Conservation (phyloP, 2,329 filamentous ascomycete species). For the Aurifilum marmelostoma region DNA sequence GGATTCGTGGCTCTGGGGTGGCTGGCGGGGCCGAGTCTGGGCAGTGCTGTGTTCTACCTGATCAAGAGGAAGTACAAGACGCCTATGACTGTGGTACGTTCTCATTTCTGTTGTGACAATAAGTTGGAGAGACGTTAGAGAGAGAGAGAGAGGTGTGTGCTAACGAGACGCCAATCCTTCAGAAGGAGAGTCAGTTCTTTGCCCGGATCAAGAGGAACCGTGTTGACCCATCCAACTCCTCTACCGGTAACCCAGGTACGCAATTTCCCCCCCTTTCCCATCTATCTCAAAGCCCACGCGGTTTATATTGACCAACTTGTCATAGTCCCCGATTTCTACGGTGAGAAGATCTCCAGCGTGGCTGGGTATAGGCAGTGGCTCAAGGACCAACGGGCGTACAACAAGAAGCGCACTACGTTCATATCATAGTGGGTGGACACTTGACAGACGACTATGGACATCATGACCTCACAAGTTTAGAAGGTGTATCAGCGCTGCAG, state of each 20-base stretch:
- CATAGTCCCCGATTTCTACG: slow-evolving; percentile 93
- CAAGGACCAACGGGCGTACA: slow-evolving; percentile 96
- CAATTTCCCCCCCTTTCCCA: no score
- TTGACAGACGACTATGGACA: background rate
- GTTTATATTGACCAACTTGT: background rate
- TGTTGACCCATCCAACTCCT: slow-evolving; percentile 87
- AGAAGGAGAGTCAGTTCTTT: slow-evolving; percentile 96
- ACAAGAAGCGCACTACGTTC: slow-evolving; percentile 79
- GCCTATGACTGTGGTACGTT: slow-evolving; percentile 72
- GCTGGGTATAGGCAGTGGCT: slow-evolving; percentile 91
- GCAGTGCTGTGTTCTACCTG: slow-evolving; percentile 77
- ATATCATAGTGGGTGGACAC: slow-evolving; percentile 45
- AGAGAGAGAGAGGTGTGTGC: background rate
- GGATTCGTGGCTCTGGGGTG: slow-evolving; percentile 81
- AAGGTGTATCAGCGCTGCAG: background rate
- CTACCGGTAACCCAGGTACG: slow-evolving; percentile 79
- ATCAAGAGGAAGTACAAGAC: slow-evolving; percentile 71
- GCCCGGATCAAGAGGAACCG: slow-evolving; percentile 87
- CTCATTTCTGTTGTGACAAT: background rate
- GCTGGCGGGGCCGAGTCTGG: slow-evolving; percentile 82
- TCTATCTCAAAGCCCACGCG: no score
- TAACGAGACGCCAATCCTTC: slow-evolving; percentile 23
- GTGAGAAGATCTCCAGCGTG: slow-evolving; percentile 96
- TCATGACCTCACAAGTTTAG: background rate
- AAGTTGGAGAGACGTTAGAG: background rate